These are phyloP conservation scores for Lipomyces lipofer DNA, from an alignment of 805 yeast genomes.

Conservation along the genomic window DNA sequence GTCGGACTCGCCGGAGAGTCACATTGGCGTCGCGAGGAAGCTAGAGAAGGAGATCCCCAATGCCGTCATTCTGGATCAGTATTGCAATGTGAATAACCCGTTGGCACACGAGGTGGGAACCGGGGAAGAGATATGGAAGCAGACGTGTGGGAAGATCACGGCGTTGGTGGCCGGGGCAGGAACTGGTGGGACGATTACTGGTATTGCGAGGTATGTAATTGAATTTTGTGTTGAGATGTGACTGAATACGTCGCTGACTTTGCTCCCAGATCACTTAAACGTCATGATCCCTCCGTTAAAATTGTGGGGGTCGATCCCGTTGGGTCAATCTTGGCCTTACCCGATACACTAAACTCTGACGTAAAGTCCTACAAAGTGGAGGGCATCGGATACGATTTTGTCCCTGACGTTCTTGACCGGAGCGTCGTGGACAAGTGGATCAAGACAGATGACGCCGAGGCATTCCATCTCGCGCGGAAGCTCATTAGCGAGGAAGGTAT, in stretches of 20 bases:
- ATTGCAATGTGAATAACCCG: conserved; percentile 75
- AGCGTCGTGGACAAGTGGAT: conserved; percentile 71
- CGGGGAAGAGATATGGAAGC: conserved; percentile 82
- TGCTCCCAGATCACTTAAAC: conserved; percentile 75
- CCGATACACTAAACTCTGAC: conserved; percentile 64
- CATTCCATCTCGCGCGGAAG: conserved; percentile 78
- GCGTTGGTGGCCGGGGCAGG: conserved; percentile 90
- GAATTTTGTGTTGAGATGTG: no score
- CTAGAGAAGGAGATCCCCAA: conserved; percentile 81
- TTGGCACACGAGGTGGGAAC: conserved; percentile 82
- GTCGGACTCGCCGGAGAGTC: conserved; percentile 89
- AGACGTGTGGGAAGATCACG: conserved; percentile 66
- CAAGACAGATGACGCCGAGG: conserved; percentile 80
- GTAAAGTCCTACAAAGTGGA: conserved; percentile 72
- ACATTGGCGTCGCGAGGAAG: conserved; percentile 81
- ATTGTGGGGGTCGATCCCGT: conserved; percentile 83
- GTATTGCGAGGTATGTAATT: conserved; percentile 77
- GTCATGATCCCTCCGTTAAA: conserved; percentile 59
- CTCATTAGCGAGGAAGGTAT: conserved; percentile 83
- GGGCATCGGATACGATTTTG: conserved; percentile 88
- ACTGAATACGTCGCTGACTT: no score
- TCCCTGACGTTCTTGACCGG: conserved; percentile 78
- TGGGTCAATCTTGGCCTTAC: conserved; percentile 81
- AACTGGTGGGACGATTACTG: conserved; percentile 89
- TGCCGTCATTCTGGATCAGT: conserved; percentile 82